Evolutionary conservation across 2,329 filamentous ascomycete species (phyloP).

Genomic region (Colletotrichum kahawae): DNA sequence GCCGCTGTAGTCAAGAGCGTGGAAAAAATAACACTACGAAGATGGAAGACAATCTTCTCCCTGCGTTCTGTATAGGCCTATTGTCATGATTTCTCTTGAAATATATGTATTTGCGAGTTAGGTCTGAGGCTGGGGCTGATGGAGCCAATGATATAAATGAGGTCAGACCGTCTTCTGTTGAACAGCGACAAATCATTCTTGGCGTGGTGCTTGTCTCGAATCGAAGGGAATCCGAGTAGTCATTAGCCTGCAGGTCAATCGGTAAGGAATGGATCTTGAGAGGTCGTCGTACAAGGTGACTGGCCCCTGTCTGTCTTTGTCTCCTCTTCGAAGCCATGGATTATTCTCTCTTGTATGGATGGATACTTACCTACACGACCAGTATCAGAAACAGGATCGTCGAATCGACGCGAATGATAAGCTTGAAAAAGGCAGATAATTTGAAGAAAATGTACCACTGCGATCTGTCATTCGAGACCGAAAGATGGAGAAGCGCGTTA

Average conservation of each 20-base stretch:
- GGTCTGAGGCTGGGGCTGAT: neutral
- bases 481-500: too few relatives aligned
- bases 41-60: too few relatives aligned
- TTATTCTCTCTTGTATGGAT: neutral
- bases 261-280: neutral
- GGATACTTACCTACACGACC: neutral
- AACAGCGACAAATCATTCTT: neutral
- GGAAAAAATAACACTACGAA: too few relatives aligned
- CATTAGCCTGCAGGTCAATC: rapidly evolving
- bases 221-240: neutral
- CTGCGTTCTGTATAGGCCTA: neutral
- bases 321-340: neutral
- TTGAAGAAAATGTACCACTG: too few relatives aligned
- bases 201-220: neutral
- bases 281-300: neutral
- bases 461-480: too few relatives aligned
- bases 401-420: neutral
- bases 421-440: neutral
- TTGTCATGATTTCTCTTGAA: neutral
- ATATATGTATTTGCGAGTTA: neutral
- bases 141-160: neutral
- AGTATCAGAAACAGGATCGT: neutral
- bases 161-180: neutral
- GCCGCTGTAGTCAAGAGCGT: neutral
- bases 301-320: neutral